Conservation (phyloP, 225 moss, liverwort and hornwort species). For the Physcomitrium patens region DNA sequence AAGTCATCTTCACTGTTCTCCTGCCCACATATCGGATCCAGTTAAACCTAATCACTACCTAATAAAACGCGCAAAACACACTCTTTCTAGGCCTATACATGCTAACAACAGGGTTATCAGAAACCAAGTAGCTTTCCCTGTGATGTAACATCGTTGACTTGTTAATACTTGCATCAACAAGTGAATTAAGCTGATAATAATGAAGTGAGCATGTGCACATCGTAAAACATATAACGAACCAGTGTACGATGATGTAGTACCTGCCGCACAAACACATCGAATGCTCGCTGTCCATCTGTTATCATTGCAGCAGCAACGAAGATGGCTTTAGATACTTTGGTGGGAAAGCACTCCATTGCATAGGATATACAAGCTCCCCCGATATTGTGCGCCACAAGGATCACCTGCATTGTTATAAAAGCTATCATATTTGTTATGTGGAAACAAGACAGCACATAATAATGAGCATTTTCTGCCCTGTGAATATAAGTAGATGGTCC, state of each 20-base stretch:
- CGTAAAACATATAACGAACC: background rate
- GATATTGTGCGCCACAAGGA: constrained; percentile 63
- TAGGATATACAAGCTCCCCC: constrained; percentile 61
- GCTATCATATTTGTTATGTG: background rate
- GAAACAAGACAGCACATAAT: background rate
- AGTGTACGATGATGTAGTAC: constrained; percentile 35
- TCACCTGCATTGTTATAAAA: constrained; percentile 40
- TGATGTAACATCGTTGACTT: background rate
- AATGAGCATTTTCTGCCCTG: background rate
- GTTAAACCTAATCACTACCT: constrained; percentile 22
- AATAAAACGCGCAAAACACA: background rate
- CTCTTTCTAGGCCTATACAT: background rate
- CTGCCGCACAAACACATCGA: constrained; percentile 90
- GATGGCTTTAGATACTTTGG: constrained; percentile 52
- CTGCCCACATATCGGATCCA: constrained; percentile 38
- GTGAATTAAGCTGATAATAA: background rate
- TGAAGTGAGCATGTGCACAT: background rate
- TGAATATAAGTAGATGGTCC: no score
- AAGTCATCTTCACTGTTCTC: constrained; percentile 64
- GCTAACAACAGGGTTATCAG: constrained; percentile 4
- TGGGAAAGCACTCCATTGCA: constrained; percentile 59
- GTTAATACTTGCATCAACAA: background rate
- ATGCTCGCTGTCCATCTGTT: constrained; percentile 73
- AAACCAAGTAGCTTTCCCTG: background rate
- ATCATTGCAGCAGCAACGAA: constrained; percentile 69